Conservation (phyloP, 2,329 filamentous ascomycete species). For the Colletotrichum lindemuthianum region DNA sequence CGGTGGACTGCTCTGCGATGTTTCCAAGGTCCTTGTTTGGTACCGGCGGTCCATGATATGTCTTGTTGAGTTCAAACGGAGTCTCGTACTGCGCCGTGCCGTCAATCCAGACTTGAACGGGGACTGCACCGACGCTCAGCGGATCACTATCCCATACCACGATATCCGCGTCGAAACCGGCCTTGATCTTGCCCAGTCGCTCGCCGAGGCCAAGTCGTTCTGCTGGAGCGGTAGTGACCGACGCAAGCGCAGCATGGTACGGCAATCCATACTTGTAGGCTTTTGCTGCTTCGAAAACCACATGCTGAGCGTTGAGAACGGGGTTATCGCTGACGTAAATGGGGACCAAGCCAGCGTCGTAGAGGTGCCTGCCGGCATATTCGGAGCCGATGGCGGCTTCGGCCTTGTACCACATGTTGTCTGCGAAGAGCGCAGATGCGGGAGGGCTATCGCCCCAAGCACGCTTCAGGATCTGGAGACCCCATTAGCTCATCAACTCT, state of each 20-base stretch:
- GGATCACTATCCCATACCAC: constrained; percentile 73
- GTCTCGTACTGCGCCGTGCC: constrained; percentile 66
- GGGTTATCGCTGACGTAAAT: constrained; percentile 78
- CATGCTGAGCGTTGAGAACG: constrained; percentile 75
- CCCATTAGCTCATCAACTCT: not conserved
- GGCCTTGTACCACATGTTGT: constrained; percentile 78
- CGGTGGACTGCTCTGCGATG: constrained; percentile 52
- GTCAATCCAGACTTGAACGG: constrained; percentile 72
- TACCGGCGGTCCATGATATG: constrained; percentile 48
- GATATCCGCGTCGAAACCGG: constrained; percentile 69
- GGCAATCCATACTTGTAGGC: constrained; percentile 68
- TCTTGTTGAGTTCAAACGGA: constrained; percentile 64
- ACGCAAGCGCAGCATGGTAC: constrained; percentile 67
- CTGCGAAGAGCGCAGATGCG: constrained; percentile 72
- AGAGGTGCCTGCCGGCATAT: constrained; percentile 72
- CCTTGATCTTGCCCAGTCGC: constrained; percentile 68
- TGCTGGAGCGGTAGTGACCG: constrained; percentile 68
- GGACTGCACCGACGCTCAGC: constrained; percentile 67
- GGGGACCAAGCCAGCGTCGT: constrained; percentile 71
- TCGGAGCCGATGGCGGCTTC: constrained; percentile 74
- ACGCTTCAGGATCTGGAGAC: constrained; percentile 60
- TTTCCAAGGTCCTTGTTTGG: constrained; percentile 51
- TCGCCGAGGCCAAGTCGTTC: constrained; percentile 66
- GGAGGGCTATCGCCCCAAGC: constrained; percentile 63
- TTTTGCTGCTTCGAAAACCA: constrained; percentile 72